Conservation (phyloP, 2,329 filamentous ascomycete species). For the Claviceps quebecensis region DNA sequence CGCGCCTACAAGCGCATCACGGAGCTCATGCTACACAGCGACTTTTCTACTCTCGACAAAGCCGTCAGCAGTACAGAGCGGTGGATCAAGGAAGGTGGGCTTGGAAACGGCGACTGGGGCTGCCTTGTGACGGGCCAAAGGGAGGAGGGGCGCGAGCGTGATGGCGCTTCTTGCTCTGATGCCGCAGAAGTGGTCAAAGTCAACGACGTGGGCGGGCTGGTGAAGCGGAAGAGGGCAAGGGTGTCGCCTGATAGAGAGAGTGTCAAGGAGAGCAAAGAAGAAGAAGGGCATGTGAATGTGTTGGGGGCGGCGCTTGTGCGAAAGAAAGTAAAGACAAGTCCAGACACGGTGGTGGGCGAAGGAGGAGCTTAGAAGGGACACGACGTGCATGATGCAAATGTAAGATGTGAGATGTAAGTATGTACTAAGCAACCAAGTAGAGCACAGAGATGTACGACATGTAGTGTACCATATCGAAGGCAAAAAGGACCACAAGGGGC, state of each 20-base stretch:
- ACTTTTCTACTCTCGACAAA: slow-evolving; percentile 54
- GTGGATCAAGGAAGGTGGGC: slow-evolving; percentile 55
- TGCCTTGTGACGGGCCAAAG: slow-evolving; percentile 32
- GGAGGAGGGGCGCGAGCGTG: slow-evolving; percentile 4
- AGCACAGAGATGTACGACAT: no score
- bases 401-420: no score
- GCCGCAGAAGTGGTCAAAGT: slow-evolving; percentile 17
- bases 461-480: no score
- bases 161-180: background rate
- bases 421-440: no score
- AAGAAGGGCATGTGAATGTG: slow-evolving; percentile 36
- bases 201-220: slow-evolving; percentile 34
- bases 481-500: no score
- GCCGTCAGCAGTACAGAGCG: slow-evolving; percentile 50
- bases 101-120: slow-evolving; percentile 37
- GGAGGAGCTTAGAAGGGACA: background rate
- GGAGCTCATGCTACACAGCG: slow-evolving; percentile 57
- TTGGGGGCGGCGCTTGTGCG: slow-evolving; percentile 35
- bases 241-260: slow-evolving; percentile 37
- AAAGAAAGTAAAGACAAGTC: slow-evolving; percentile 38
- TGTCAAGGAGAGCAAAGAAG: slow-evolving; percentile 12
- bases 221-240: slow-evolving; percentile 32
- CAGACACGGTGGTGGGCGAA: no score
- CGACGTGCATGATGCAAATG: background rate
- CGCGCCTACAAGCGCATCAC: slow-evolving; percentile 51